A percentile compares a stretch with the other conserved stretches of the same genome.
phyloP scores from a whole-genome alignment of 2,329 filamentous ascomycete species.

The Akanthomyces muscarius region DNA sequence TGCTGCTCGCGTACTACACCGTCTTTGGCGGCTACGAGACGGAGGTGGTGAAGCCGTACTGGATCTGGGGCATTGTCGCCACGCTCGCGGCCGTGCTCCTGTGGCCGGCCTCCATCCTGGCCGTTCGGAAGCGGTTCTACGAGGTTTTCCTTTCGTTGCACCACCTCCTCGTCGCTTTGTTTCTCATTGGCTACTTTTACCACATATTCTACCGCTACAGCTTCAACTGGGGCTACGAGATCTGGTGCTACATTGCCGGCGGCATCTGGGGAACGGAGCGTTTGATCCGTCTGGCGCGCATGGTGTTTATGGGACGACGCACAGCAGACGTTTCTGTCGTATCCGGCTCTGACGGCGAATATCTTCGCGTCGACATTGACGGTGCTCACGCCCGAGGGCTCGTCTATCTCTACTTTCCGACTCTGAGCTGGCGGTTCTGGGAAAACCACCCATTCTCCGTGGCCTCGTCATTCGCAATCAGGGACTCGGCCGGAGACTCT shows the following conservation, averaged over 20 bases:
- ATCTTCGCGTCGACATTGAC: slow-evolving; percentile 31
- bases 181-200: slow-evolving; percentile 33
- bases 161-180: slow-evolving; percentile 29
- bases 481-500: not conserved
- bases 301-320: slow-evolving; percentile 22
- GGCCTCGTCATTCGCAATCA: slow-evolving; percentile 11
- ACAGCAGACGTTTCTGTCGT: slow-evolving; percentile 26
- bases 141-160: slow-evolving; percentile 34
- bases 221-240: slow-evolving; percentile 37
- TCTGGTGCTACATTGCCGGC: slow-evolving; percentile 31
- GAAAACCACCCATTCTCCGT: slow-evolving; percentile 36
- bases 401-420: slow-evolving; percentile 35
- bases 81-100: slow-evolving; percentile 28
- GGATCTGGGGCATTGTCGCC: slow-evolving; percentile 33
- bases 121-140: slow-evolving; percentile 29
- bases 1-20: slow-evolving; percentile 29
- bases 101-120: slow-evolving; percentile 25
- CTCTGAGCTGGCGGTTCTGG: slow-evolving; percentile 34
- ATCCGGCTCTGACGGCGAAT: slow-evolving; percentile 26
- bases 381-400: slow-evolving; percentile 25
- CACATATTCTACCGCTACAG: slow-evolving; percentile 33
- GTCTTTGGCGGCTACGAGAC: slow-evolving; percentile 23
- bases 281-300: slow-evolving; percentile 25
- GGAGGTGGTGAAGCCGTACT: slow-evolving; percentile 28
- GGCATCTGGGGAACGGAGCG: slow-evolving; percentile 32